phyloP scores from a whole-genome alignment of 2,329 filamentous ascomycete genomes.

The Botrytis porri region DNA sequence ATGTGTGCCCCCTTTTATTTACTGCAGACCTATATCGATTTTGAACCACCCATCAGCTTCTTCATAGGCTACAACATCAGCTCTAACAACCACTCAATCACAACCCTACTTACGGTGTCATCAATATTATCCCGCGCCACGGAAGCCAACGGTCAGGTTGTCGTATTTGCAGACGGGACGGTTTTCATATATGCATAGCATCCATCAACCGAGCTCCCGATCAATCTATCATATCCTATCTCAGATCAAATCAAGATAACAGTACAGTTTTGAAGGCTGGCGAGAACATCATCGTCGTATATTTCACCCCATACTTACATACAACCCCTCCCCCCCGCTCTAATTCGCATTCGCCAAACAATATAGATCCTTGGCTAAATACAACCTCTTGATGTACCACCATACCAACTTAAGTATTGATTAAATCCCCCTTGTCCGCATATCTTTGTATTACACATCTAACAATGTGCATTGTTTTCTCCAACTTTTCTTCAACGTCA shows the following conservation, averaged over 20 bases:
- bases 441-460: neutral
- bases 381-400: constrained; percentile 10
- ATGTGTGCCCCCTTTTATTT: neutral
- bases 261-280: neutral
- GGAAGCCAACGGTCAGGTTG: neutral
- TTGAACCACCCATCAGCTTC: neutral
- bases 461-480: neutral
- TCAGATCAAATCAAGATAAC: neutral
- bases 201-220: neutral
- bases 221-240: constrained; percentile 1
- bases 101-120: neutral
- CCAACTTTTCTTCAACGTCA: neutral
- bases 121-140: constrained; percentile 10
- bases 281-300: constrained; percentile 2
- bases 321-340: constrained; percentile 6
- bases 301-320: constrained; percentile 8
- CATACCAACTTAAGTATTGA: neutral
- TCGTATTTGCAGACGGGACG: constrained; percentile 10
- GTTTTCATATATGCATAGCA: neutral
- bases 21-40: neutral
- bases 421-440: constrained; percentile 1
- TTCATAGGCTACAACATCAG: neutral
- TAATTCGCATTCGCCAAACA: constrained; percentile 4
- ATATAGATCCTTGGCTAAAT: neutral
- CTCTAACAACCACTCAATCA: neutral